These are phyloP conservation scores for Exophiala xenobiotica DNA, from an alignment of 2,329 filamentous ascomycete species.

Conservation along the genomic window DNA sequence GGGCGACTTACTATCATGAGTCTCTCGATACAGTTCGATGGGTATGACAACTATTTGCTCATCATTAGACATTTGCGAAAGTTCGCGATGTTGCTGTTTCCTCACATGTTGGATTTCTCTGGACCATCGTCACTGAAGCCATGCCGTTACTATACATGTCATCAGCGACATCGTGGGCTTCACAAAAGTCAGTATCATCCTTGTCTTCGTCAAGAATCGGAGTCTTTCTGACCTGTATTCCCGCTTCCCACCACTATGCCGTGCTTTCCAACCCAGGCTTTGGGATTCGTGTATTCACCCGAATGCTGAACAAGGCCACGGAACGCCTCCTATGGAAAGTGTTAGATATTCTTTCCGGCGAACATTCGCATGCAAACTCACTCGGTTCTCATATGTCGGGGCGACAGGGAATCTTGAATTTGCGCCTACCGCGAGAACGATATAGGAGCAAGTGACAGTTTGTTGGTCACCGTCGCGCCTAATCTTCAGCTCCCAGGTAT, in stretches of 20 bases:
- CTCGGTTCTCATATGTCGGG: slow-evolving; percentile 17
- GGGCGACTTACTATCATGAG: slow-evolving; percentile 31
- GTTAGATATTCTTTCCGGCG: background rate
- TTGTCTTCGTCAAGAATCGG: background rate
- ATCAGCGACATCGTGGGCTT: slow-evolving; percentile 47
- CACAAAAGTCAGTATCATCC: background rate
- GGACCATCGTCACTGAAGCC: slow-evolving; percentile 48
- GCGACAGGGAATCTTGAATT: slow-evolving; percentile 34
- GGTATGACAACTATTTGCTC: slow-evolving; percentile 20
- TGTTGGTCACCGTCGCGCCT: slow-evolving; percentile 23
- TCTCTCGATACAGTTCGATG: slow-evolving; percentile 27
- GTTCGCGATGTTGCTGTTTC: slow-evolving; percentile 15
- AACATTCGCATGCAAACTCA: background rate
- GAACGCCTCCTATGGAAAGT: slow-evolving; percentile 33
- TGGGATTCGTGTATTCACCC: slow-evolving; percentile 35
- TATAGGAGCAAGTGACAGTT: background rate
- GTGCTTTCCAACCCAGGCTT: slow-evolving; percentile 40
- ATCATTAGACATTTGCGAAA: slow-evolving; percentile 11
- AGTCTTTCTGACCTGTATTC: slow-evolving; percentile 37
- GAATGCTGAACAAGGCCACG: slow-evolving; percentile 40
- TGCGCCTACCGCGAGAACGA: slow-evolving; percentile 7
- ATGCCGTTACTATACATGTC: slow-evolving; percentile 46
- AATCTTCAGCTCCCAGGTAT: slow-evolving; percentile 41
- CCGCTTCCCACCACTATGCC: slow-evolving; percentile 49
- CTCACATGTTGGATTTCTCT: slow-evolving; percentile 43